Conservation (phyloP, 768 basidiomycete genomes). For the Cyclocybe aegerita region DNA sequence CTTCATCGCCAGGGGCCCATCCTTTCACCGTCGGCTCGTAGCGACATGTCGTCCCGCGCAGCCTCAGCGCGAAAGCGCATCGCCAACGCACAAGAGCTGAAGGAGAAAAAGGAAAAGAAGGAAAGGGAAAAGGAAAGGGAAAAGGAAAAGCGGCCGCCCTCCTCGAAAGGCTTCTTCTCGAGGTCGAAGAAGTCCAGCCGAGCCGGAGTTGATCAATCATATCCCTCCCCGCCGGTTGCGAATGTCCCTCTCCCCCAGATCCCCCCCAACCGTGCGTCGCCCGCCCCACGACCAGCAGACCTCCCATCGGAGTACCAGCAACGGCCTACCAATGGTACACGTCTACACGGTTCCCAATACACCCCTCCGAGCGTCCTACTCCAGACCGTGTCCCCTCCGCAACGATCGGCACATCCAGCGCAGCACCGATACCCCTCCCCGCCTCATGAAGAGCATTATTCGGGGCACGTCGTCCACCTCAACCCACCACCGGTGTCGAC, state of each 20-base stretch:
- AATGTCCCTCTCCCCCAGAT: neutral
- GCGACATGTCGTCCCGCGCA: conserved; percentile 26
- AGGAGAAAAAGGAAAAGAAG: conserved; percentile 5
- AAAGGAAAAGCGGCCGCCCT: conserved; percentile 9
- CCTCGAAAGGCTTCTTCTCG: conserved; percentile 21
- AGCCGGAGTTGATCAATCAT: neutral
- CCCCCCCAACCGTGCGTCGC: neutral
- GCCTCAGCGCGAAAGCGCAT: conserved; percentile 26
- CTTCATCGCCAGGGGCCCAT: no score
- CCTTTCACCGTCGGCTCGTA: neutral
- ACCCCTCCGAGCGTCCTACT: neutral
- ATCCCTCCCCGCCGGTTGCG: conserved; percentile 1
- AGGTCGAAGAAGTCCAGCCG: conserved; percentile 10
- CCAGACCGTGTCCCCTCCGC: neutral
- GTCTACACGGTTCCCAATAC: neutral
- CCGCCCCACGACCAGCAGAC: no score
- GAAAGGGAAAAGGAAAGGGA: conserved; percentile 15
- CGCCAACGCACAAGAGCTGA: conserved; percentile 5
- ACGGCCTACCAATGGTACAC: no score
- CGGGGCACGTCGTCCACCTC: neutral
- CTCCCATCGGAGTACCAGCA: no score
- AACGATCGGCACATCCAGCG: neutral
- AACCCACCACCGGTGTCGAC: neutral
- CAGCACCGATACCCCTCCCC: conserved; percentile 9
- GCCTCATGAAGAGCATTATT: conserved; percentile 5